phyloP scores from a whole-genome alignment of 106 monocot species.

The Ottelia alismoides region DNA sequence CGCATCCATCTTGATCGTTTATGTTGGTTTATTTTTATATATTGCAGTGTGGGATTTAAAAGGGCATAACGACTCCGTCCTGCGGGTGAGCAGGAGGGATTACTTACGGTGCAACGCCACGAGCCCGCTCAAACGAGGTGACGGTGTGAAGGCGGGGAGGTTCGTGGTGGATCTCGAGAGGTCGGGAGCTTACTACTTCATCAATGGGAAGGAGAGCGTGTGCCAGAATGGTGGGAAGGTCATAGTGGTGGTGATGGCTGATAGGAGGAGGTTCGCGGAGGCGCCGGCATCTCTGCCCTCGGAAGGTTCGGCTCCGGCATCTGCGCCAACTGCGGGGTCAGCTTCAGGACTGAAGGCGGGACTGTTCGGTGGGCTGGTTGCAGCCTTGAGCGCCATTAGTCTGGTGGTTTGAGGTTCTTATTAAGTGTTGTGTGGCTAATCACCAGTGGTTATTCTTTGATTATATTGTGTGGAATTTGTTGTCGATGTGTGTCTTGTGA shows the following conservation, averaged over 20 bases:
- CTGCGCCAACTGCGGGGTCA: too few species aligned
- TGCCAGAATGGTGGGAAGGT: constrained; percentile 63
- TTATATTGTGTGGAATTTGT: too few species aligned
- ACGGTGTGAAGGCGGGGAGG: constrained; percentile 20
- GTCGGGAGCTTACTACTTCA: constrained; percentile 46
- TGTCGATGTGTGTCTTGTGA: too few species aligned
- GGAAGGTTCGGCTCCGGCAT: not conserved
- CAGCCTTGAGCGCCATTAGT: too few species aligned
- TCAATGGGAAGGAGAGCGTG: constrained; percentile 33
- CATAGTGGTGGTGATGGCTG: constrained; percentile 57
- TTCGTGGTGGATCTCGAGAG: constrained; percentile 9
- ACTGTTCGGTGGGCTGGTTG: too few species aligned
- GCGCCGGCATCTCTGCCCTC: constrained; percentile 4
- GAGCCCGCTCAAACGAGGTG: constrained; percentile 32
- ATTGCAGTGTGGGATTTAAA: constrained; percentile 79
- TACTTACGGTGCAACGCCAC: constrained; percentile 64
- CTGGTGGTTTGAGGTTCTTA: too few species aligned
- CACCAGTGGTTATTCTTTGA: too few species aligned
- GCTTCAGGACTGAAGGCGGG: too few species aligned
- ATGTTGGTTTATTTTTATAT: too few species aligned
- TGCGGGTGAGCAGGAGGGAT: constrained; percentile 48
- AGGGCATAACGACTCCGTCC: constrained; percentile 46
- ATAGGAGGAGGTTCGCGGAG: constrained; percentile 16
- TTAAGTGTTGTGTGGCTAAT: too few species aligned
- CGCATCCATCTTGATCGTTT: too few species aligned